phyloP scores from a whole-genome alignment of 2,329 filamentous ascomycete species.

The Calonectria pteridis region DNA sequence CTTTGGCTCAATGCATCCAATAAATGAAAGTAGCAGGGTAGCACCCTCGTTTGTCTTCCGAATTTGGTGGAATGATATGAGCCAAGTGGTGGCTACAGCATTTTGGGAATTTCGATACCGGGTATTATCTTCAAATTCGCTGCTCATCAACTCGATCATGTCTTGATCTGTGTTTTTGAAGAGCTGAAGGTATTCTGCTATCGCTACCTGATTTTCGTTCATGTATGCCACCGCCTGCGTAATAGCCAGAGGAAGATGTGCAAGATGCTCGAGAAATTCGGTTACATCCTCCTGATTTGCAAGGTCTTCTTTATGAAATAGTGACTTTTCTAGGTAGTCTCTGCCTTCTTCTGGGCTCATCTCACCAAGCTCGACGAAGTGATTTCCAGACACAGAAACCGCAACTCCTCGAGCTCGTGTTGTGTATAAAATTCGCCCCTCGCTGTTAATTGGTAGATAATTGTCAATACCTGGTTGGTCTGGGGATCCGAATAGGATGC shows the following conservation, averaged over 20 bases:
- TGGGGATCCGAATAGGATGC: slow-evolving; percentile 31
- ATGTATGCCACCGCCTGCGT: slow-evolving; percentile 56
- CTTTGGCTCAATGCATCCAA: slow-evolving; percentile 55
- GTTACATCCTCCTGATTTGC: not conserved
- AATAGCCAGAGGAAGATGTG: slow-evolving; percentile 53
- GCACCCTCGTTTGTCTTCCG: slow-evolving; percentile 44
- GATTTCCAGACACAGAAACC: not conserved
- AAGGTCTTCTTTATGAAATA: slow-evolving; percentile 10
- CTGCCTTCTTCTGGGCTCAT: slow-evolving; percentile 36
- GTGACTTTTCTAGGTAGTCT: slow-evolving; percentile 35
- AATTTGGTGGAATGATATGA: slow-evolving; percentile 57
- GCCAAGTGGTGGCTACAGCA: slow-evolving; percentile 54
- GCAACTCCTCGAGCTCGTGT: slow-evolving; percentile 47
- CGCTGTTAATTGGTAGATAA: slow-evolving; percentile 47
- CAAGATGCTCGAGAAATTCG: slow-evolving; percentile 46
- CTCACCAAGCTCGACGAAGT: not conserved
- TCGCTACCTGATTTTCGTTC: slow-evolving; percentile 43
- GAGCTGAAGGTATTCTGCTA: slow-evolving; percentile 50
- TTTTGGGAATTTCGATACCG: slow-evolving; percentile 48
- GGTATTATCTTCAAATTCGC: slow-evolving; percentile 49
- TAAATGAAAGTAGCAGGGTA: slow-evolving; percentile 52
- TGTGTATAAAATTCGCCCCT: slow-evolving; percentile 52
- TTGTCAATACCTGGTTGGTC: slow-evolving; percentile 27
- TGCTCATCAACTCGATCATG: slow-evolving; percentile 16
- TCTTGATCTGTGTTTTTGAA: slow-evolving; percentile 48